Conservation (phyloP, 2,329 filamentous ascomycete genomes). For the Scedosporium dehoogii region DNA sequence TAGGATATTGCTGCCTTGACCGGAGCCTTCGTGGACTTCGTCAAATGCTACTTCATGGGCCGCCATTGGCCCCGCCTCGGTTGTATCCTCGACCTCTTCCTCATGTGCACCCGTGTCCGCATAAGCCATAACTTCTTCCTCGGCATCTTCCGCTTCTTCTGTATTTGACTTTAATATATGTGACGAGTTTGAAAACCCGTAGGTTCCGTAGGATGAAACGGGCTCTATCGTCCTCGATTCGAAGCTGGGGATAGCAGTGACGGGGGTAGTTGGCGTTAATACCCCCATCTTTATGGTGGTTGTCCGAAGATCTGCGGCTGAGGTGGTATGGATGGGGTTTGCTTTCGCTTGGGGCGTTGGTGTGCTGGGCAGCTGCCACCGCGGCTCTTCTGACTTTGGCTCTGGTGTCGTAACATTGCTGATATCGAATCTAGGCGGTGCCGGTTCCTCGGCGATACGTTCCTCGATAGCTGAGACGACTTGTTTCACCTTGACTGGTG, state of each 20-base stretch:
- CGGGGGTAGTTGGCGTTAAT: not conserved
- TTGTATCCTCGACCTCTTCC: not conserved
- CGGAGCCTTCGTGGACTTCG: constrained; percentile 22
- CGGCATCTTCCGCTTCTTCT: not conserved
- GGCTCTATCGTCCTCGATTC: not conserved
- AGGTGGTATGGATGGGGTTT: not conserved
- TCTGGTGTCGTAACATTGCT: not conserved
- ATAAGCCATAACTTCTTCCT: not conserved
- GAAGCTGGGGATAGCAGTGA: not conserved
- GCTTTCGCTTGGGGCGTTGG: not conserved
- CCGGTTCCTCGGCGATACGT: constrained; percentile 4
- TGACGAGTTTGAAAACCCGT: not conserved
- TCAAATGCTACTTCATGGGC: constrained; percentile 9
- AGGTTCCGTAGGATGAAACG: not conserved
- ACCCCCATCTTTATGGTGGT: not conserved
- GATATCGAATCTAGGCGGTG: not conserved
- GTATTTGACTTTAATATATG: not conserved
- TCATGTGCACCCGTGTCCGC: not conserved
- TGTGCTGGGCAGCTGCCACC: not conserved
- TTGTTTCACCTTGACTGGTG: constrained; percentile 6
- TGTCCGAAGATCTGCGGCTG: not conserved
- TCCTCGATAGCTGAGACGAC: constrained; percentile 4
- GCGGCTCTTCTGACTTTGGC: not conserved
- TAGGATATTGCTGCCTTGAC: constrained; percentile 15
- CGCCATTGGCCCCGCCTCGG: not conserved